phyloP scores from a whole-genome alignment of 257 asterid species.

The Thymus mandschuricus region DNA sequence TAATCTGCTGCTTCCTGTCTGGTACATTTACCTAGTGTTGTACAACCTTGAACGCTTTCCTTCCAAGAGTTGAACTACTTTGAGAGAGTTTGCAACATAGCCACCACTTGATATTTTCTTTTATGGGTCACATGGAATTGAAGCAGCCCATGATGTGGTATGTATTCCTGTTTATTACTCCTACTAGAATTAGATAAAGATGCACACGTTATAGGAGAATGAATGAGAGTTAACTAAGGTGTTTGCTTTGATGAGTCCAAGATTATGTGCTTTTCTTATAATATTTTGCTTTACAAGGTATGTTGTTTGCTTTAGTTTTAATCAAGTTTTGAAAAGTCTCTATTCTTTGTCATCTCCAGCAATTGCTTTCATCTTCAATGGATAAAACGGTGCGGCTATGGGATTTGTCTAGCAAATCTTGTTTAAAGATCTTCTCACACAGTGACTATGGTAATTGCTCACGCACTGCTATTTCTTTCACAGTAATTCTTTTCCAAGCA shows the following conservation, averaged over 20 bases:
- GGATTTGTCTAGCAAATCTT: conserved; percentile 81
- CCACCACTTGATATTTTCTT: background rate
- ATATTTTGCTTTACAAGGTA: conserved; percentile 15
- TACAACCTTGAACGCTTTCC: background rate
- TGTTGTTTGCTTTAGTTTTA: conserved; percentile 27
- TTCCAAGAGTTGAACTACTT: conserved; percentile 1
- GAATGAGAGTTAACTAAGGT: background rate
- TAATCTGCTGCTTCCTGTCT: background rate
- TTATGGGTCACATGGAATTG: conserved; percentile 4
- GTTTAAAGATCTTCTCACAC: conserved; percentile 89
- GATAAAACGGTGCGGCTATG: conserved; percentile 98
- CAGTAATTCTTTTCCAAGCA: conserved; percentile 16
- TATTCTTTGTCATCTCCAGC: conserved; percentile 51
- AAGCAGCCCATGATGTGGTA: conserved; percentile 4
- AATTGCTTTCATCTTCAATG: conserved; percentile 92
- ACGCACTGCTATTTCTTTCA: conserved; percentile 23
- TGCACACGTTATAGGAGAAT: background rate
- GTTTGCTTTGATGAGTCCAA: background rate
- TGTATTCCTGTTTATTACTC: background rate
- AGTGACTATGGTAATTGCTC: conserved; percentile 85
- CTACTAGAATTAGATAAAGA: background rate
- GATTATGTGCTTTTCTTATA: background rate
- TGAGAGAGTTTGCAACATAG: conserved; percentile 1
- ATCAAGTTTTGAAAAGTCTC: conserved; percentile 26
- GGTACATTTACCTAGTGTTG: background rate